These are phyloP conservation scores for Nakaseomyces uthaithaninus DNA, from an alignment of 1,139 yeast genomes.

Conservation along the genomic window DNA sequence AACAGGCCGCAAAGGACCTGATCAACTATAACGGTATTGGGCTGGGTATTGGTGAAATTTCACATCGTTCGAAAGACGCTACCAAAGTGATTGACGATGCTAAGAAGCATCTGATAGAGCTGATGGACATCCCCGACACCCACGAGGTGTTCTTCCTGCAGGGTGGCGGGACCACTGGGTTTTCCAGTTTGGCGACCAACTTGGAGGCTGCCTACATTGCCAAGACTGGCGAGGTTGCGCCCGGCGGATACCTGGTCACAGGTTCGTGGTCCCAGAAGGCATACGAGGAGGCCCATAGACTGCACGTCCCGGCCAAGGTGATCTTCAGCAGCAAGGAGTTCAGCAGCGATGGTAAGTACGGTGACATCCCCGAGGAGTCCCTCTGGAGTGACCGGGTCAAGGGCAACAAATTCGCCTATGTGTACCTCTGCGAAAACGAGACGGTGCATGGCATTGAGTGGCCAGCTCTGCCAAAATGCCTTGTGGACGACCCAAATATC, in stretches of 20 bases:
- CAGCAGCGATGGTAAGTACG: constrained; percentile 44
- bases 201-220: constrained; percentile 63
- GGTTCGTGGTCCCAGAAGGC: constrained; percentile 93
- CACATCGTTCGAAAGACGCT: constrained; percentile 88
- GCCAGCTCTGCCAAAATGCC: constrained; percentile 43
- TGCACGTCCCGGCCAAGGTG: constrained; percentile 69
- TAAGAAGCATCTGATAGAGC: constrained; percentile 52
- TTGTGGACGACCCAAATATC: constrained; percentile 51
- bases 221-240: constrained; percentile 62
- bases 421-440: constrained; percentile 91
- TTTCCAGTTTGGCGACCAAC: constrained; percentile 79
- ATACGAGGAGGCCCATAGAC: constrained; percentile 72
- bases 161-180: constrained; percentile 97
- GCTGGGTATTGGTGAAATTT: constrained; percentile 88
- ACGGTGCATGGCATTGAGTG: constrained; percentile 94
- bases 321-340: constrained; percentile 56
- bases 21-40: constrained; percentile 60
- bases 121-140: constrained; percentile 74
- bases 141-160: constrained; percentile 92
- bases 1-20: constrained; percentile 80
- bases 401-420: constrained; percentile 58
- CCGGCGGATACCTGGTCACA: constrained; percentile 80
- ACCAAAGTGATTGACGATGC: constrained; percentile 67
- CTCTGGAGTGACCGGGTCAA: constrained; percentile 46
- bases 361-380: constrained; percentile 58